Conservation (phyloP, 148 eudicot genomes). For the Simmondsia chinensis region DNA sequence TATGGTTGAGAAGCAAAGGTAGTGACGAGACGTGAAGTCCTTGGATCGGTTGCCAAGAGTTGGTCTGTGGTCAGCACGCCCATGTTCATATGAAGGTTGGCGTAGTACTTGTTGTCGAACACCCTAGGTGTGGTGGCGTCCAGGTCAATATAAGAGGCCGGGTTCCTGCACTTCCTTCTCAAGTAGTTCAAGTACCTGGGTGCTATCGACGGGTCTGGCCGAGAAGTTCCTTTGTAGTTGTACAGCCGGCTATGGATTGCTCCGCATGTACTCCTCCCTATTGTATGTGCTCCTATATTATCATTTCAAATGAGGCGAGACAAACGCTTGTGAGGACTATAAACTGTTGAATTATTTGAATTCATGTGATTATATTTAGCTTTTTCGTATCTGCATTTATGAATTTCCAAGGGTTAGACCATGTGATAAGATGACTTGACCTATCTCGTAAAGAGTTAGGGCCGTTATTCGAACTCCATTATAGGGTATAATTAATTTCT, state of each 20-base stretch:
- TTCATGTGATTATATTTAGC: no score
- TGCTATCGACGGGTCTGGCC: slow-evolving; percentile 41
- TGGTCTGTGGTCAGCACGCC: slow-evolving; percentile 68
- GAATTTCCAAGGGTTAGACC: no score
- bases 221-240: slow-evolving; percentile 41
- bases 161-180: slow-evolving; percentile 58
- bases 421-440: no score
- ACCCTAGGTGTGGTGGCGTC: slow-evolving; percentile 44
- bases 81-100: slow-evolving; percentile 46
- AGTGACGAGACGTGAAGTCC: slow-evolving; percentile 36
- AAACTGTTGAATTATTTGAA: no score
- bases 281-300: slow-evolving; percentile 61
- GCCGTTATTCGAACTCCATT: no score
- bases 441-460: no score
- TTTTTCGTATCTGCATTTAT: no score
- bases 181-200: slow-evolving; percentile 45
- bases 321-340: no score
- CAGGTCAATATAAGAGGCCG: slow-evolving; percentile 33
- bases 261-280: slow-evolving; percentile 58
- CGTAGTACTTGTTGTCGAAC: slow-evolving; percentile 52
- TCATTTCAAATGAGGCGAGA: no score
- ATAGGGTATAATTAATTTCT: no score
- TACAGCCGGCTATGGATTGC: slow-evolving; percentile 40
- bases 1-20: slow-evolving; percentile 29
- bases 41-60: slow-evolving; percentile 38